Conservation (phyloP, 768 basidiomycete species). For the Hygrophorus russula region DNA sequence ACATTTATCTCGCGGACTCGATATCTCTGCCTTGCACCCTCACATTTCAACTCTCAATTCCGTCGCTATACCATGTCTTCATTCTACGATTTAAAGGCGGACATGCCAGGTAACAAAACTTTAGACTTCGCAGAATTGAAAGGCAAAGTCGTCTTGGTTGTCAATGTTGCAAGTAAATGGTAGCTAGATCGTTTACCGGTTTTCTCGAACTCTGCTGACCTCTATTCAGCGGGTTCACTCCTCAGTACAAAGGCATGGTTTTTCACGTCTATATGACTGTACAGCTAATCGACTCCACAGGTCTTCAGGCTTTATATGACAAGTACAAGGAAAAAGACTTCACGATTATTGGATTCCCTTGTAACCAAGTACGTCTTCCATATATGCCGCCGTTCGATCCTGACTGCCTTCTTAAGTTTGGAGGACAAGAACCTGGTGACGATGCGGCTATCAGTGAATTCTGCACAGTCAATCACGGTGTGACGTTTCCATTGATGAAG, state of each 20-base stretch:
- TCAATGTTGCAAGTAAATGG: constrained; percentile 74
- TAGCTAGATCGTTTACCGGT: constrained; percentile 16
- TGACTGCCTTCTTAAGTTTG: constrained; percentile 41
- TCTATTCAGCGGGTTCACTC: constrained; percentile 61
- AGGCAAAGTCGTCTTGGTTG: constrained; percentile 69
- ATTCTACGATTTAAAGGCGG: constrained; percentile 64
- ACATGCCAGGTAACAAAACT: constrained; percentile 39
- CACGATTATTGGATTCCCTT: constrained; percentile 83
- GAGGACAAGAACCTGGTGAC: constrained; percentile 73
- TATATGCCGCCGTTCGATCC: neutral
- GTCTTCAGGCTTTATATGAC: constrained; percentile 71
- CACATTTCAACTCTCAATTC: neutral
- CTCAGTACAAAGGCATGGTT: constrained; percentile 58
- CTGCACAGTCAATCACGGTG: constrained; percentile 77
- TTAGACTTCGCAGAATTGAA: constrained; percentile 60
- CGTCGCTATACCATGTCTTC: constrained; percentile 20
- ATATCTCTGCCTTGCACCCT: neutral
- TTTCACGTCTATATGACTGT: neutral
- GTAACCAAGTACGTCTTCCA: constrained; percentile 53
- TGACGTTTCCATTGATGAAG: constrained; percentile 84
- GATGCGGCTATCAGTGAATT: constrained; percentile 67
- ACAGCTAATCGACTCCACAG: constrained; percentile 19
- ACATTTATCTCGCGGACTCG: too few relatives aligned
- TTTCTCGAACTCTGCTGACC: neutral
- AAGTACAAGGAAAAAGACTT: constrained; percentile 72